phyloP scores from a whole-genome alignment of 2,329 filamentous ascomycete species.

The Phaeomoniella chlamydospora region DNA sequence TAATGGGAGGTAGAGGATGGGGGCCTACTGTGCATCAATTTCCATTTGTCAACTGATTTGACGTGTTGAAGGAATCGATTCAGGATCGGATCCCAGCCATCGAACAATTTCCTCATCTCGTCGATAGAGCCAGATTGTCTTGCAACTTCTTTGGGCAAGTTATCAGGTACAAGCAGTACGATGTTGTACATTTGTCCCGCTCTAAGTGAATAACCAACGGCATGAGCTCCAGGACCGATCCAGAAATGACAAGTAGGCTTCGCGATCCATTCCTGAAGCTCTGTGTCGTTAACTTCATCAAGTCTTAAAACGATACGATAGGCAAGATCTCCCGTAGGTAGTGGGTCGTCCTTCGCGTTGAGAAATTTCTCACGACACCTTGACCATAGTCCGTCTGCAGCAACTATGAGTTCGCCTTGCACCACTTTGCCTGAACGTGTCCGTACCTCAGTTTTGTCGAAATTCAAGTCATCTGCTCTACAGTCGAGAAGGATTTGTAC shows the following conservation, averaged over 20 bases:
- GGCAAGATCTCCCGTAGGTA: conserved; percentile 49
- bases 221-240: conserved; percentile 48
- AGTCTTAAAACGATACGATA: conserved; percentile 44
- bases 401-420: conserved; percentile 48
- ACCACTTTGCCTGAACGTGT: too few species aligned
- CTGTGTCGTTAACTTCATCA: conserved; percentile 34
- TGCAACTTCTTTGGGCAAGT: conserved; percentile 39
- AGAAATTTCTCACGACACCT: conserved; percentile 36
- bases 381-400: conserved; percentile 52
- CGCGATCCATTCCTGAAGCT: conserved; percentile 37
- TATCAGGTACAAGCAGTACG: conserved; percentile 50
- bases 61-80: conserved; percentile 33
- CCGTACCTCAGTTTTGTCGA: too few species aligned
- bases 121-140: conserved; percentile 38
- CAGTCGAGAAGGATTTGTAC: conserved; percentile 34
- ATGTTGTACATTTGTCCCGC: conserved; percentile 49
- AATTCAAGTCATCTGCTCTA: too few species aligned
- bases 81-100: conserved; percentile 48
- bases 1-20: conserved; percentile 2
- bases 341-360: conserved; percentile 30
- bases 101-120: conserved; percentile 47
- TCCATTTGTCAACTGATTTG: conserved; percentile 53
- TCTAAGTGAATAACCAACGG: conserved; percentile 47
- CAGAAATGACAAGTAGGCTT: conserved; percentile 44
- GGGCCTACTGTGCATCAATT: conserved; percentile 51